Evolutionary conservation across 192 early-diverging fungal genomes (phyloP).

Genomic region (Coemansia sp.): DNA sequence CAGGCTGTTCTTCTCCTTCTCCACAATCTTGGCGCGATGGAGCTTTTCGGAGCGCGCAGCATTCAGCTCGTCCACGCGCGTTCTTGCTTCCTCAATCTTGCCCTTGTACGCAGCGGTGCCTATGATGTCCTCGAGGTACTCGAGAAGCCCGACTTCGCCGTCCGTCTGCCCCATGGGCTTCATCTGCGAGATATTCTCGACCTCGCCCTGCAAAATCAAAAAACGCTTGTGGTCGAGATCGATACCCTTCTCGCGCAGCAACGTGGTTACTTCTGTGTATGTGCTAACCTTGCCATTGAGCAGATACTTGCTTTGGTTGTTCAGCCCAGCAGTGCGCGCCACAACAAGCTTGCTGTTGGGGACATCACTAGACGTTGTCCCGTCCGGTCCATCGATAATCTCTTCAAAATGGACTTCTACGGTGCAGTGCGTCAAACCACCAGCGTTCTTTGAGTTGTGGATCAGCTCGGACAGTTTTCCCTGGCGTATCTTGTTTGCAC

Average conservation of each 20-base stretch:
- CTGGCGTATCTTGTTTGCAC: conserved; percentile 96
- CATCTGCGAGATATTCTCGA: conserved; percentile 98
- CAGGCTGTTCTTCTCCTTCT: conserved; percentile 79
- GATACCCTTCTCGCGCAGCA: conserved; percentile 82
- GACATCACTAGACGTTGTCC: conserved; percentile 62
- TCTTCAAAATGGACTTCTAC: conserved; percentile 96
- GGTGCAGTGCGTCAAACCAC: conserved; percentile 69
- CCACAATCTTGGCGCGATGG: conserved; percentile 81
- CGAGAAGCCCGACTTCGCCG: conserved; percentile 92
- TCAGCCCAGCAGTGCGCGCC: conserved; percentile 67
- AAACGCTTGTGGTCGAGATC: conserved; percentile 99
- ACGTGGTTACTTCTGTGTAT: conserved; percentile 79
- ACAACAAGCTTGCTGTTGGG: conserved; percentile 73
- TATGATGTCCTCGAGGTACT: conserved; percentile 98
- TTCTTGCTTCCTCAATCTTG: conserved; percentile 71
- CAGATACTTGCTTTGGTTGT: conserved; percentile 73
- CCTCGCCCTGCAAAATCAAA: conserved; percentile 96
- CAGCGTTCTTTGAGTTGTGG: conserved; percentile 80
- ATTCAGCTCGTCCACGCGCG: conserved; percentile 72
- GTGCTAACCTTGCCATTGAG: conserved; percentile 67
- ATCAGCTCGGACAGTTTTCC: conserved; percentile 94
- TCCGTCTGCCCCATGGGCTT: conserved; percentile 91
- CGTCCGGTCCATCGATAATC: conserved; percentile 74
- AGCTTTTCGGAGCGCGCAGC: conserved; percentile 76
- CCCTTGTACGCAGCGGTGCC: conserved; percentile 88